Base-by-base conservation (phyloP, 495 filamentous ascomycete genomes). In the Daldinia concentrica region DNA sequence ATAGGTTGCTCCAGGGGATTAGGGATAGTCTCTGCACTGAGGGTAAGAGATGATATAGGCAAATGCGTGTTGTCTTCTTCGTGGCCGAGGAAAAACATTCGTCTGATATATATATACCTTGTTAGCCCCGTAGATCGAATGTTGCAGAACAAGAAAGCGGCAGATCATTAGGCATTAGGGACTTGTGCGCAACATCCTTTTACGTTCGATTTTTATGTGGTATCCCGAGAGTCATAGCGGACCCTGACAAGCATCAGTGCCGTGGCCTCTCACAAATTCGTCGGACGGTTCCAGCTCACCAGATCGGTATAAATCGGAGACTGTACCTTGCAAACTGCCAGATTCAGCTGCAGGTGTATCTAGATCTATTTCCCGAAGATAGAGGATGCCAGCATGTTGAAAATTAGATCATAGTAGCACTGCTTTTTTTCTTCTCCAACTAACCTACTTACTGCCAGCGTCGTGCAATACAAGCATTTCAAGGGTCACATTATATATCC, bases 261-360 rank as follows among this genome's bases (percentile, higher is more conserved):
- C 52, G 62, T 69, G 62, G 66, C 34, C 37, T 62, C 34, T 59
- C 50, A 65, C 62, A 8, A 60, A 48, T 52, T 24, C 29, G 52
- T 62, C 9, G 4, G 60, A 52, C 30, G n/a, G 26, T 61, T 39
- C 56, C 41, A 66, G 24, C 52, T 57, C n/a, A 63, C 52, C 51
- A 32, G 66, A 54, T 69, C 45, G 57, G 34, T 61, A 51, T 19
- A 65, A 62, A 19, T 52, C 50, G 56, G 58, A 50, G 1, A 37
- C 32, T 62, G 27, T 56, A 50, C 39, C 15, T 61, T 57, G 11
- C 30, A 43, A 69, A 43, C 62, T 73, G 62, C 66, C 32, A 69
- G 66, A 73, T 69, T 59, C 15, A 66, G 65, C 43, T 62, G 59
- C 48, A 62, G 62, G 8, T 56, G 62, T 57, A 56, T 64, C 66